These are phyloP conservation scores for Aspergillus sparsus DNA, from an alignment of 495 filamentous ascomycete species.

Conservation along the genomic window DNA sequence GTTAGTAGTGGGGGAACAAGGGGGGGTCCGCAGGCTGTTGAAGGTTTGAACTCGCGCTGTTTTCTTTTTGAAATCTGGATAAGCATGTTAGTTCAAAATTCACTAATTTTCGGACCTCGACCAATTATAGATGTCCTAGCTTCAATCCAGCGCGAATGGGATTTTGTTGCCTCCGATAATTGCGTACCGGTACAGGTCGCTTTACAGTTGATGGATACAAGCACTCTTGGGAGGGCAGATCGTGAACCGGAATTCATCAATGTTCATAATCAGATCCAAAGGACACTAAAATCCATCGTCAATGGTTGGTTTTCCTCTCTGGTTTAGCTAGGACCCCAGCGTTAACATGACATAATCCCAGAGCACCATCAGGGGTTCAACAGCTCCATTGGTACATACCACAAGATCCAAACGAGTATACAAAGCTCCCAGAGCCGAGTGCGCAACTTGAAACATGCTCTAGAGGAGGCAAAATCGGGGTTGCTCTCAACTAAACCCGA, in stretches of 20 bases:
- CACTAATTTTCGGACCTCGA: neutral
- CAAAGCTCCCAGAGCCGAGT: slow-evolving; percentile 84
- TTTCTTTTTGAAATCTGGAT: neutral
- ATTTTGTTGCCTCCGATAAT: slow-evolving; percentile 80
- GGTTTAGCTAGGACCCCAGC: neutral
- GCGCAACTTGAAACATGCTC: slow-evolving; percentile 74
- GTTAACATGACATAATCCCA: slow-evolving; percentile 27
- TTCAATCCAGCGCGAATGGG: slow-evolving; percentile 85
- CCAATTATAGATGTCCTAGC: slow-evolving; percentile 54
- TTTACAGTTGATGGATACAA: slow-evolving; percentile 88
- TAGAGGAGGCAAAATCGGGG: slow-evolving; percentile 78
- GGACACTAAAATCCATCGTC: slow-evolving; percentile 90
- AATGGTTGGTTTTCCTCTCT: slow-evolving; percentile 53
- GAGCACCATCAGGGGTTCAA: slow-evolving; percentile 99
- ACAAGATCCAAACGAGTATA: slow-evolving; percentile 95
- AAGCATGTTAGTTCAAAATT: neutral
- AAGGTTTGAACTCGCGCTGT: slow-evolving; percentile 34
- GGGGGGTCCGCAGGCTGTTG: slow-evolving; percentile 39
- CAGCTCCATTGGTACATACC: slow-evolving; percentile 96
- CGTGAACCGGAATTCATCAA: slow-evolving; percentile 80
- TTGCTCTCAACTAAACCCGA: slow-evolving; percentile 88
- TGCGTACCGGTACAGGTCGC: slow-evolving; percentile 93
- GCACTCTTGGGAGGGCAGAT: slow-evolving; percentile 85
- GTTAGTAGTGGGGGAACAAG: slow-evolving; percentile 12
- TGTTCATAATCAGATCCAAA: slow-evolving; percentile 81